Evolutionary conservation across 371 early-diverging fungal species (phyloP), one percentile per base, ranked within the genome.

Genomic region (Apophysomyces ossiformis): DNA sequence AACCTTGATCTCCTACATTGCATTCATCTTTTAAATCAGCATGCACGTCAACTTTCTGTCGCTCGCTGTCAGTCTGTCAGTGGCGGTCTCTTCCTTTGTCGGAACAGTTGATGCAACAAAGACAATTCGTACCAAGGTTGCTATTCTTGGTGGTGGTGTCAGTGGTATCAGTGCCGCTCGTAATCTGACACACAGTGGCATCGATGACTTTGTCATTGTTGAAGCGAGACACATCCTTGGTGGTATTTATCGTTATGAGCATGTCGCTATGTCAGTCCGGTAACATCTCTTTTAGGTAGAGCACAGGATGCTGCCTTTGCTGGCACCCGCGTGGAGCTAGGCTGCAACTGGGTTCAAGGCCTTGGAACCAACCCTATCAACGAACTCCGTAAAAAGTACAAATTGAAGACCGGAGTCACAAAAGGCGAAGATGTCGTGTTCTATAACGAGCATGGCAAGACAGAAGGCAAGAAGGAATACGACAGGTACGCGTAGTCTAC

Each of bases 321-420:
- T 7, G 74, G 67, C 41, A 58, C 66, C 12, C 65, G 67, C 26
- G 67, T 83, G 54, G 83, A 83, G 63, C 21, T 77, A 13, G 83
- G 83, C 9, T 79, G 81, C 50, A 83, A 83, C 39, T 83, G 83
- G 83, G 83, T 82, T 26, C 83, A 83, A 66, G 83, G 79, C n/a
- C 47, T 83, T 2, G 83, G 83, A 4, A 66, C 70, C 1, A 83
- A 83, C 21, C 83, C 81, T 11, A 64, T 83, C 62, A 73, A 79
- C 35, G 61, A 73, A 37, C 65, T 83, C 9, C 72, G 77, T 6
- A 46, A 73, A 57, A 78, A 83, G 54, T 74, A 77, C 36, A 66
- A 66, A 5, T 57, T 83, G 5, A 60, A 71, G 26, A 73, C 77
- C 5, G 72, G 66, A 5, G 18, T 18, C 9, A 77, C 65, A 15